phyloP scores from a whole-genome alignment of 768 basidiomycete genomes.

The Rubroboletus pulcherrimus region DNA sequence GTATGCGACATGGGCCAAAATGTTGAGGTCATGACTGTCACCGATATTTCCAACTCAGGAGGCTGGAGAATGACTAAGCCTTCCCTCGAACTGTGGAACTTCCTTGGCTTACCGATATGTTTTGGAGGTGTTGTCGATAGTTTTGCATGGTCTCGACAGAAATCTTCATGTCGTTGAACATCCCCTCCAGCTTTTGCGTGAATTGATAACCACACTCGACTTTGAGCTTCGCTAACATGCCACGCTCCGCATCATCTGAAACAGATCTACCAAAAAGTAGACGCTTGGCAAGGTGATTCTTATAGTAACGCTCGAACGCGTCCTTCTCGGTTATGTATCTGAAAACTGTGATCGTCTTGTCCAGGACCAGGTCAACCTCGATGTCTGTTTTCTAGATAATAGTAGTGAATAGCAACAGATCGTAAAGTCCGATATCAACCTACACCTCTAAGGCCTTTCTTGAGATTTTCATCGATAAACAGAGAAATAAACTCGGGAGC shows the following conservation, averaged over 20 bases:
- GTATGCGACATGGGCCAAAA: conserved; percentile 88
- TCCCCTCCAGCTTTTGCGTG: conserved; percentile 96
- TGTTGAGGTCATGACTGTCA: conserved; percentile 93
- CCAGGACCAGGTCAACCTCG: conserved; percentile 85
- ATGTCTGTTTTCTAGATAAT: conserved; percentile 80
- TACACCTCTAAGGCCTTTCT: conserved; percentile 92
- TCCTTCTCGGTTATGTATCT: conserved; percentile 94
- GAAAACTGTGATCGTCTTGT: conserved; percentile 96
- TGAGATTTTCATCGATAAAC: conserved; percentile 95
- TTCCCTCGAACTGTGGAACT: neutral
- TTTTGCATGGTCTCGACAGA: conserved; percentile 77
- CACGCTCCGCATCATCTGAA: conserved; percentile 96
- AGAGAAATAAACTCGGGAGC: conserved; percentile 93
- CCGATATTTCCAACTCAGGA: conserved; percentile 74
- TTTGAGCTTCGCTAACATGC: conserved; percentile 96
- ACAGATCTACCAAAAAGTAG: conserved; percentile 82
- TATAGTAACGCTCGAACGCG: conserved; percentile 97
- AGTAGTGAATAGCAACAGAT: neutral
- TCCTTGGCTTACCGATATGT: conserved; percentile 49
- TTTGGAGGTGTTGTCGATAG: conserved; percentile 61
- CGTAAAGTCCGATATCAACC: conserved; percentile 27
- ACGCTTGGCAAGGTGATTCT: conserved; percentile 90
- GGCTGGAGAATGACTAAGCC: conserved; percentile 42
- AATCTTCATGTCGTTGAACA: conserved; percentile 96
- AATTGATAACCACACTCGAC: conserved; percentile 96